A percentile compares a stretch with the other conserved stretches of the same genome.
These are phyloP conservation scores for Skeletonema marinoi DNA, from an alignment of 108 stramenopile genomes.

Conservation along the genomic window DNA sequence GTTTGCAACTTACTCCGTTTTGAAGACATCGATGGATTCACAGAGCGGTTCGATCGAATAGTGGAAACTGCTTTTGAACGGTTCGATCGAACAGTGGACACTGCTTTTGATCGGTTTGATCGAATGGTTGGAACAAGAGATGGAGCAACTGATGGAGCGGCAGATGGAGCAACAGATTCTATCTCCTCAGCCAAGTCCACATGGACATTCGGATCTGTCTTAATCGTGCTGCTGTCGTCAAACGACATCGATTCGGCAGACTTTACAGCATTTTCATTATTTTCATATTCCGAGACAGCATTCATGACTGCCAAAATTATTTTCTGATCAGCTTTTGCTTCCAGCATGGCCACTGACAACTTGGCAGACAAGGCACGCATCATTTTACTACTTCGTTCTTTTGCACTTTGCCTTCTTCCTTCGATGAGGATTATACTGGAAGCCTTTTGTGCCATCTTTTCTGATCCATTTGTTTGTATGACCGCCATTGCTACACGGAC, in stretches of 20 bases:
- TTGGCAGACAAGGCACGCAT: neutral
- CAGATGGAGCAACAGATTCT: neutral
- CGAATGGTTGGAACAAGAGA: too few relatives aligned
- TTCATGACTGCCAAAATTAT: neutral
- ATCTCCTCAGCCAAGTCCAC: neutral
- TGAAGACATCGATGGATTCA: neutral
- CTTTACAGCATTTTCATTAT: neutral
- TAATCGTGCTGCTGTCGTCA: neutral
- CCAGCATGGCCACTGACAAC: neutral
- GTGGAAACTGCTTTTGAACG: neutral
- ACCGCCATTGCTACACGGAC: constrained; percentile 3
- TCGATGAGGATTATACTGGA: neutral
- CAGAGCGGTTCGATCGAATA: neutral
- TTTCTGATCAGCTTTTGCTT: neutral
- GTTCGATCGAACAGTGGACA: neutral
- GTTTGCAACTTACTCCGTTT: neutral
- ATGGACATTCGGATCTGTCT: neutral
- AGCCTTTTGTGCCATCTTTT: neutral
- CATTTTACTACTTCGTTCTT: neutral
- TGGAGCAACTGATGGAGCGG: too few relatives aligned
- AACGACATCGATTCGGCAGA: neutral
- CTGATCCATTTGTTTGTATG: neutral
- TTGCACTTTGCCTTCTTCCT: neutral
- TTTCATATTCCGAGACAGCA: neutral
- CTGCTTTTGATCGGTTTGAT: too few relatives aligned